Base-by-base conservation (phyloP, 1,284 basidiomycete species). In the Heliocybe sulcata region DNA sequence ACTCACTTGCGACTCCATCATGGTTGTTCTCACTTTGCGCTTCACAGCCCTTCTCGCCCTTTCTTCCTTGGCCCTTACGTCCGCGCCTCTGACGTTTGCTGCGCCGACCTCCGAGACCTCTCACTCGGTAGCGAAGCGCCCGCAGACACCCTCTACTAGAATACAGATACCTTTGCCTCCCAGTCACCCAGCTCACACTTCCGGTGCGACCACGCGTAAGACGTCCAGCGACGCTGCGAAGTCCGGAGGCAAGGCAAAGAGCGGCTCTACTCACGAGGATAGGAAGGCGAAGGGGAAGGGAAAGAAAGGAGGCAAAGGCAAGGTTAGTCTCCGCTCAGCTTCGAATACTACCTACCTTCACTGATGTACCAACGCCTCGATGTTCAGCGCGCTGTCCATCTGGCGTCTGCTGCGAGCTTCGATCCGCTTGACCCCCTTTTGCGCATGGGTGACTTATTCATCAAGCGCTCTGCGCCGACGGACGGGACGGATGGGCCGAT, bases 21-120 rank as follows among this genome's bases (percentile, higher is more conserved):
- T 52, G 51, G 29, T 52, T 25, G 35, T 49, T 22, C 47, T 49
- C 47, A 6, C 20, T 4, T 20, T 8, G 6, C 47, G 35, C 26
- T 52, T 38, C 27, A n/a, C 51, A 3, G 4, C 19, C 22, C 51
- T 52, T 23, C 27, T 52, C 23, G 51, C 35, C 16, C 51, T 38
- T 9, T 31, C 35, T 38, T 29, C 27, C 51, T n/a, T 52, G 12
- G 51, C 51, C 51, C 29, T 52, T n/a, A 25, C 51, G 27, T 52
- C 33, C 51, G 20, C 22, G 10, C 35, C 47, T 29, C 11, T 49
- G 23, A 16, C 47, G 11, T 14, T 16, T 49, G 47, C 23, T 8
- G 47, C 23, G 14, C 47, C 47, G 12, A 49, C 47, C 20, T 9
- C 9, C 23, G 10, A 49, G 23, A 25, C 22, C 22, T 49, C 27